These are phyloP conservation scores for Coemansia sp. DNA, from an alignment of 192 early-diverging fungal species.

Conservation along the genomic window DNA sequence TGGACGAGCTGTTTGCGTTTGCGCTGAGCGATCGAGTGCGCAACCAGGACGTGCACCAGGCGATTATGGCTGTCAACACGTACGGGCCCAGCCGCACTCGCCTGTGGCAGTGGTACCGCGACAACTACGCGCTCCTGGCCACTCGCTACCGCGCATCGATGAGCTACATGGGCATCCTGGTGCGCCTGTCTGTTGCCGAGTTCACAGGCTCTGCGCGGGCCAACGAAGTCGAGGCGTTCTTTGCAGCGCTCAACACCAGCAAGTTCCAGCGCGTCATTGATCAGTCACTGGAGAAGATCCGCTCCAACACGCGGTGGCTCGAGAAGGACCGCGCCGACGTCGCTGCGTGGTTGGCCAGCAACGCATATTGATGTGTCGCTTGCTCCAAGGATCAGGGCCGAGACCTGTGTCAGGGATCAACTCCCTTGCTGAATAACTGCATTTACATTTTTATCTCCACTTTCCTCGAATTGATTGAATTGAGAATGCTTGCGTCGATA, in stretches of 20 bases:
- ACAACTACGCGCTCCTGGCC: slow-evolving; percentile 60
- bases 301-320: slow-evolving; percentile 57
- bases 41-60: slow-evolving; percentile 66
- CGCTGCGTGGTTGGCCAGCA: slow-evolving; percentile 34
- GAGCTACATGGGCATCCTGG: slow-evolving; percentile 65
- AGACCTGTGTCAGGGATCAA: too few relatives aligned
- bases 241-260: slow-evolving; percentile 54
- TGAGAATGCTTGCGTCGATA: background rate
- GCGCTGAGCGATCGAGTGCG: slow-evolving; percentile 67
- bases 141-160: slow-evolving; percentile 66
- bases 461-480: background rate
- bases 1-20: slow-evolving; percentile 63
- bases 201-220: slow-evolving; percentile 60
- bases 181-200: slow-evolving; percentile 62
- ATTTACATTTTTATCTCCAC: too few relatives aligned
- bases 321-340: slow-evolving; percentile 48
- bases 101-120: slow-evolving; percentile 69
- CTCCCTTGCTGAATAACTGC: too few relatives aligned
- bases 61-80: slow-evolving; percentile 53
- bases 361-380: background rate
- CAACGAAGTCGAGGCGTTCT: slow-evolving; percentile 61
- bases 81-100: slow-evolving; percentile 58
- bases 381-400: too few relatives aligned
- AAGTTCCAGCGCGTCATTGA: slow-evolving; percentile 63
- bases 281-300: slow-evolving; percentile 71